phyloP scores from a whole-genome alignment of 192 early-diverging fungal genomes.

The Spizellomyces punctatus region DNA sequence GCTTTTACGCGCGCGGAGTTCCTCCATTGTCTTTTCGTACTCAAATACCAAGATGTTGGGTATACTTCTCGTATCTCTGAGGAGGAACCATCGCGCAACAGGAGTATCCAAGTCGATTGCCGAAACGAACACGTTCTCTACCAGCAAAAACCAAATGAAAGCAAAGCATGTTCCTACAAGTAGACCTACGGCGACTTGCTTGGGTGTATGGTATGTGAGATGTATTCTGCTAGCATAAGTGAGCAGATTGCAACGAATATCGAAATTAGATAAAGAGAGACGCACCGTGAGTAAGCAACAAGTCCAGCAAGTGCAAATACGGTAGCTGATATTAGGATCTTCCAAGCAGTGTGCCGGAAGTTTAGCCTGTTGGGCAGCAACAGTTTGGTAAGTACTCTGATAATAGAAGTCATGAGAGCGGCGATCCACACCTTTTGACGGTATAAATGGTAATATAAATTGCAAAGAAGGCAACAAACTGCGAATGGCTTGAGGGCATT shows the following conservation, averaged over 20 bases:
- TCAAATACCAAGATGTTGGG: conserved; percentile 25
- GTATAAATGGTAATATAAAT: conserved; percentile 58
- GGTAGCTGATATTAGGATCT: conserved; percentile 36
- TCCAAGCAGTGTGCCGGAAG: conserved; percentile 37
- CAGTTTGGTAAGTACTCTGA: neutral
- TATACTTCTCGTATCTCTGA: conserved; percentile 30
- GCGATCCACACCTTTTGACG: conserved; percentile 43
- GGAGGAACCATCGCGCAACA: conserved; percentile 23
- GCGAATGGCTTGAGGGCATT: conserved; percentile 83
- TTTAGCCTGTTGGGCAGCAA: conserved; percentile 11
- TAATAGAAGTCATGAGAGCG: neutral
- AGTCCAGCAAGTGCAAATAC: conserved; percentile 24
- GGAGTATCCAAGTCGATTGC: conserved; percentile 29
- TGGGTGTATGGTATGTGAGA: conserved; percentile 71
- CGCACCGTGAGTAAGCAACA: conserved; percentile 55
- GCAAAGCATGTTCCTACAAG: conserved; percentile 60
- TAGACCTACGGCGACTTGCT: conserved; percentile 72
- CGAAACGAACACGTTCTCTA: conserved; percentile 26
- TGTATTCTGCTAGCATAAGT: conserved; percentile 53
- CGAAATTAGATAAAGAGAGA: neutral
- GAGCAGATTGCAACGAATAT: neutral
- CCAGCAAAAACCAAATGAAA: conserved; percentile 51
- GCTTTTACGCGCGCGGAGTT: neutral
- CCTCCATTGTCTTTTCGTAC: conserved; percentile 15
- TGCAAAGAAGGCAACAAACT: conserved; percentile 80